Conservation (phyloP, 2,329 filamentous ascomycete genomes). For the Colletotrichum tanaceti region DNA sequence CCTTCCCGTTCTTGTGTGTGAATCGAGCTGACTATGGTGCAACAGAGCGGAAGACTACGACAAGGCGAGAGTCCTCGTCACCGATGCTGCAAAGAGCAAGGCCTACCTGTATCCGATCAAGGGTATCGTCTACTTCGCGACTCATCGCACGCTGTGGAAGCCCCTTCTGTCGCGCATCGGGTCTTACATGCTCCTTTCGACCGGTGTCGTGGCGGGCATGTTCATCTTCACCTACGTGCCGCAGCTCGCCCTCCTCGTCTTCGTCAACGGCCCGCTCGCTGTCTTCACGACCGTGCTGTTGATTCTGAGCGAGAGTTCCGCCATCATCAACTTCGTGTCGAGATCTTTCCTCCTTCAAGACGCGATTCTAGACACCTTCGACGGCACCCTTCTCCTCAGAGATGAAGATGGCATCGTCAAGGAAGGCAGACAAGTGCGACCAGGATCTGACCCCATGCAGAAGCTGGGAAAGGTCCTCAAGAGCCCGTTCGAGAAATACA, state of each 20-base stretch:
- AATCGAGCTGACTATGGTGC: slow-evolving; percentile 34
- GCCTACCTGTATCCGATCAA: slow-evolving; percentile 83
- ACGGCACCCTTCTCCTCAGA: slow-evolving; percentile 72
- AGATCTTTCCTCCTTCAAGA: slow-evolving; percentile 83
- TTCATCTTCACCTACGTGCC: slow-evolving; percentile 89
- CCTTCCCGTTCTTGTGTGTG: too few species aligned
- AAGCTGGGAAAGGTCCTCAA: slow-evolving; percentile 69
- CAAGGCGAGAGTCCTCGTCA: slow-evolving; percentile 71
- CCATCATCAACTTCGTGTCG: slow-evolving; percentile 67
- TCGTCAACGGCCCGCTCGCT: slow-evolving; percentile 86
- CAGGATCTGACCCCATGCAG: slow-evolving; percentile 66
- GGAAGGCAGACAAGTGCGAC: slow-evolving; percentile 78
- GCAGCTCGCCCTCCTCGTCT: slow-evolving; percentile 82
- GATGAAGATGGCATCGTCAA: slow-evolving; percentile 72
- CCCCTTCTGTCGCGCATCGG: slow-evolving; percentile 66
- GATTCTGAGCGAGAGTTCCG: slow-evolving; percentile 71
- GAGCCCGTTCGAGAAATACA: slow-evolving; percentile 67
- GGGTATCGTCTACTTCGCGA: slow-evolving; percentile 70
- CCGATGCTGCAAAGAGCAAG: slow-evolving; percentile 78
- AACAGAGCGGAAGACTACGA: slow-evolving; percentile 76
- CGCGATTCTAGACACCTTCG: slow-evolving; percentile 88
- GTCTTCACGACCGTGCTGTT: slow-evolving; percentile 78
- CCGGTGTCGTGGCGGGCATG: slow-evolving; percentile 80
- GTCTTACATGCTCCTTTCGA: slow-evolving; percentile 75
- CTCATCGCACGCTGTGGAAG: slow-evolving; percentile 67